Conservation (phyloP, 306 rosid genomes). For the Casuarina glauca region DNA sequence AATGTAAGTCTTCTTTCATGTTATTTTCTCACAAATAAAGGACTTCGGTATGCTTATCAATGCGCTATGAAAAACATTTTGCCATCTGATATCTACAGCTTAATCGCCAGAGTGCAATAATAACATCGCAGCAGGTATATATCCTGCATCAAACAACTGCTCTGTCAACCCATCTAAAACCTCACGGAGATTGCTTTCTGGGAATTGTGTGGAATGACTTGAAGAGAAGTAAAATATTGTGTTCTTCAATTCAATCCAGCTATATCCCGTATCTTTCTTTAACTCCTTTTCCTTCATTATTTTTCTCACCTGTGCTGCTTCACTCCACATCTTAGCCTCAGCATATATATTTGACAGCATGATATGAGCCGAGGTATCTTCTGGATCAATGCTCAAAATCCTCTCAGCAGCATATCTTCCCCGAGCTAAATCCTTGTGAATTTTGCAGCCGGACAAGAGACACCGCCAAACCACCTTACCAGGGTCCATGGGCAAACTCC, state of each 20-base stretch:
- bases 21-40: neutral
- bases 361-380: slow-evolving; percentile 2
- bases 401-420: slow-evolving; percentile 1
- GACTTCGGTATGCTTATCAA: neutral
- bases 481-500: neutral
- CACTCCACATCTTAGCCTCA: slow-evolving; percentile 8
- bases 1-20: neutral
- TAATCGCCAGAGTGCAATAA: neutral
- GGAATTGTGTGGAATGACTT: neutral
- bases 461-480: neutral
- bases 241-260: slow-evolving; percentile 9
- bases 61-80: neutral
- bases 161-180: slow-evolving; percentile 12
- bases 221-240: neutral
- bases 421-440: neutral
- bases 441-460: slow-evolving; percentile 8
- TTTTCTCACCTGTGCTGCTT: neutral
- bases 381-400: slow-evolving; percentile 7
- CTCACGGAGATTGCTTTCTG: slow-evolving; percentile 7
- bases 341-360: neutral
- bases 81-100: neutral
- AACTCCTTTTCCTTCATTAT: neutral
- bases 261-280: slow-evolving; percentile 7
- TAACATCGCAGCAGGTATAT: neutral
- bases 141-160: slow-evolving; percentile 12